phyloP scores from a whole-genome alignment of 345 rosid species.

The Syzygium jambos region DNA sequence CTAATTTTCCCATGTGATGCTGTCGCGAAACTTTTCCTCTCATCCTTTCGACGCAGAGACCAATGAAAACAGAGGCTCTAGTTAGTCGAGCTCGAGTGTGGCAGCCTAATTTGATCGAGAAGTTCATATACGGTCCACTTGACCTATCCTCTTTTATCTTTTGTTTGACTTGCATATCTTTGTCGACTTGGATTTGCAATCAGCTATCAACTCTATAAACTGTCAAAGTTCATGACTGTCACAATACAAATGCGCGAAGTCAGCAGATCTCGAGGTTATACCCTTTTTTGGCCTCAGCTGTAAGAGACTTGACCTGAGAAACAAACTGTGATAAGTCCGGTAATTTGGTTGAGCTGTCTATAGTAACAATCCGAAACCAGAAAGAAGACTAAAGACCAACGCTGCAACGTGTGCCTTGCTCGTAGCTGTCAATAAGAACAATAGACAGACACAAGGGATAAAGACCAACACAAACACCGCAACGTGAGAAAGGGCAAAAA shows the following conservation, averaged over 20 bases:
- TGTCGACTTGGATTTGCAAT: background rate
- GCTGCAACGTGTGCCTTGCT: too few species aligned
- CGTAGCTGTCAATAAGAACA: background rate
- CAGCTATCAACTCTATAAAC: background rate
- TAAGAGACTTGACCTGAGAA: background rate
- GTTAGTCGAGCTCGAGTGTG: background rate
- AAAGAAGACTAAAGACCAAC: too few species aligned
- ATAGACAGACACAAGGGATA: background rate
- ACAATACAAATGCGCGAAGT: background rate
- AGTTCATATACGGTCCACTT: background rate
- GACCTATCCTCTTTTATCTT: background rate
- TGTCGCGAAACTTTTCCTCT: accelerated
- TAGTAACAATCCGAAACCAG: background rate
- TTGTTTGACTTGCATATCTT: background rate
- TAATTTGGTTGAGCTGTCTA: background rate
- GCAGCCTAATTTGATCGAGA: background rate
- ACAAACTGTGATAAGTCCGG: background rate
- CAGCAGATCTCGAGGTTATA: background rate
- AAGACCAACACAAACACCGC: background rate
- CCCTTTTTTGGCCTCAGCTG: background rate
- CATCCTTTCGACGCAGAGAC: background rate
- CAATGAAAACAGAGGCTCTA: background rate
- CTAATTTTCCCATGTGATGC: background rate
- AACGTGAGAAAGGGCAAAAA: background rate
- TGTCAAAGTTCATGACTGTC: background rate